A percentile compares a stretch with the other conserved stretches of the same genome.
phyloP scores from a whole-genome alignment of 306 rosid species.

The Herpetospermum pedunculosum region DNA sequence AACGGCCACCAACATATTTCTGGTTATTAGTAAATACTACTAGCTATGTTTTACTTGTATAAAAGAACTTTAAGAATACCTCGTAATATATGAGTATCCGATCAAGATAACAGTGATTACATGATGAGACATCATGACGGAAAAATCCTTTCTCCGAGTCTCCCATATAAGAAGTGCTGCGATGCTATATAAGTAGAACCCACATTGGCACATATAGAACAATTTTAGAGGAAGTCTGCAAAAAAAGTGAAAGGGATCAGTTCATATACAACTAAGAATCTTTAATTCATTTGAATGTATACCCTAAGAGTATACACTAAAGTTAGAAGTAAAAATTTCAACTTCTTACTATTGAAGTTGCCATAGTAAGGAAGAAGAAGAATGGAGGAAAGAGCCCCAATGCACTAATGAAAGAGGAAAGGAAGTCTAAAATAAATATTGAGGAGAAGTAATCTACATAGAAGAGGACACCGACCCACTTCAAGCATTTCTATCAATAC shows the following conservation, averaged over 20 bases:
- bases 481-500: background rate
- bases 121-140: slow-evolving; percentile 97
- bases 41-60: background rate
- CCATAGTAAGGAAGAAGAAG: background rate
- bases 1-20: background rate
- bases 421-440: background rate
- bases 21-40: background rate
- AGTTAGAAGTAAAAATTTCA: slow-evolving; percentile 1
- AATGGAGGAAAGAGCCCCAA: background rate
- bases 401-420: background rate
- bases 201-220: slow-evolving; percentile 81
- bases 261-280: slow-evolving; percentile 5
- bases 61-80: slow-evolving; percentile 34
- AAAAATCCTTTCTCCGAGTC: slow-evolving; percentile 90
- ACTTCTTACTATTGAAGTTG: background rate
- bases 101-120: slow-evolving; percentile 68
- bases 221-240: slow-evolving; percentile 63
- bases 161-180: slow-evolving; percentile 90
- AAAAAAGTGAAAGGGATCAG: slow-evolving; percentile 21
- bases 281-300: background rate
- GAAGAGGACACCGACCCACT: background rate
- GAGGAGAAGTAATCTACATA: background rate
- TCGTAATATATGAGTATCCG: slow-evolving; percentile 59
- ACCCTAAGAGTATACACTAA: background rate
- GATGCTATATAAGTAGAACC: slow-evolving; percentile 83